Evolutionary conservation across 805 yeast genomes (phyloP).

Genomic region (Candida nitratophila): DNA sequence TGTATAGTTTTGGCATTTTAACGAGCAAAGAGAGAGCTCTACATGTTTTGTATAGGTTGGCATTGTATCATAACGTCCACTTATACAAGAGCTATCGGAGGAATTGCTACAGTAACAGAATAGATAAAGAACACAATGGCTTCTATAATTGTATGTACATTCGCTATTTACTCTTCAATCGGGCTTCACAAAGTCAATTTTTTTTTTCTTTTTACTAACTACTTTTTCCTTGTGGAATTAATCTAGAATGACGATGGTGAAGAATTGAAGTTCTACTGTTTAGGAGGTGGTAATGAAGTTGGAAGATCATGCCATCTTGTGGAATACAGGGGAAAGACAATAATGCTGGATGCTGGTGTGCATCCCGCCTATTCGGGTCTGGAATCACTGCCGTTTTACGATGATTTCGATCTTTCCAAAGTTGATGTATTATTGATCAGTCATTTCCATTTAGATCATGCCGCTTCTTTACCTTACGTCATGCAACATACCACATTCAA

Average conservation of each 20-base stretch:
- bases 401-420: constrained; percentile 83
- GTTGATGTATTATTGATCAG: constrained; percentile 84
- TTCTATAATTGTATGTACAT: neutral
- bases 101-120: too few species aligned
- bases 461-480: constrained; percentile 95
- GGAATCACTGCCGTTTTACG: constrained; percentile 90
- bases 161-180: too few species aligned
- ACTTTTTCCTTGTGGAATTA: neutral
- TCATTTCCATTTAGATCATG: constrained; percentile 97
- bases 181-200: neutral
- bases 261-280: constrained; percentile 64
- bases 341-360: constrained; percentile 97
- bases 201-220: neutral
- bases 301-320: constrained; percentile 94
- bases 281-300: constrained; percentile 98
- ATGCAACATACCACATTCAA: constrained; percentile 94
- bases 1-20: too few species aligned
- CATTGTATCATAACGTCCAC: too few species aligned
- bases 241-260: constrained; percentile 18
- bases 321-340: constrained; percentile 87
- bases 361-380: constrained; percentile 93
- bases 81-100: too few species aligned
- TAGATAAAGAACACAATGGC: neutral
- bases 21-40: too few species aligned
- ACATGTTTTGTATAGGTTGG: too few species aligned